Evolutionary conservation across 2,329 filamentous ascomycete species (phyloP), one percentile per base, ranked within the genome.

Genomic region (Plenodomus lindquistii): DNA sequence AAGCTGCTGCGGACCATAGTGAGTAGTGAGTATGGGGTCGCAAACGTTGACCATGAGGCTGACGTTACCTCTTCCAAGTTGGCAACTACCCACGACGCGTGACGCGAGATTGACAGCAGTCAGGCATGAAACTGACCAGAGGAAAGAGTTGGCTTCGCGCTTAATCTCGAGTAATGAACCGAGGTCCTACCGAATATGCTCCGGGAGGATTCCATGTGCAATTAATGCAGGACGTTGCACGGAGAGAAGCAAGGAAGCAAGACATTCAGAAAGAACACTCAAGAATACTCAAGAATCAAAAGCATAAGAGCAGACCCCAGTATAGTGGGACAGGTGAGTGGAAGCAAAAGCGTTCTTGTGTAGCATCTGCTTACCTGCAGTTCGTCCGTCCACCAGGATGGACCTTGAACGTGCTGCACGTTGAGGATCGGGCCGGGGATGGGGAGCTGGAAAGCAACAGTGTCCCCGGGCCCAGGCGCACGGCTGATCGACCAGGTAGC

Each of bases 401-500:
- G 40, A 47, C 55, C 59, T 47, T 47, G 52, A 54, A 50, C 44
- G 51, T 60, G 55, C 58, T 55, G 60, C 48, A 55, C 55, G 53
- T 53, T 59, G 59, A 60, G 62, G 58, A 40, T 60, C 60, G 65
- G 65, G 53, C 62, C 63, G 63, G 60, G 50, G 60, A 61, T 62
- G 65, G 55, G 48, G 44, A 56, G 46, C 44, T 53, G 46, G 48
- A 42, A 46, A 43, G 54, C 59, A 38, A 45, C 41, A 50, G 35
- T 37, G 16, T 17, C 49, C 52, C 52, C 46, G 40, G 52, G 43
- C 47, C 42, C 46, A 46, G 45, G 52, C 44, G 43, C 46, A 61
- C 59, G 63, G 62, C 57, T 66, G 62, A 66, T 66, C 63, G 59
- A 62, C 63, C 54, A 57, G 39, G 54, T 54, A 57, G 61, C 53